Conservation (phyloP, 2,329 filamentous ascomycete species). For the Fusarium sp. region DNA sequence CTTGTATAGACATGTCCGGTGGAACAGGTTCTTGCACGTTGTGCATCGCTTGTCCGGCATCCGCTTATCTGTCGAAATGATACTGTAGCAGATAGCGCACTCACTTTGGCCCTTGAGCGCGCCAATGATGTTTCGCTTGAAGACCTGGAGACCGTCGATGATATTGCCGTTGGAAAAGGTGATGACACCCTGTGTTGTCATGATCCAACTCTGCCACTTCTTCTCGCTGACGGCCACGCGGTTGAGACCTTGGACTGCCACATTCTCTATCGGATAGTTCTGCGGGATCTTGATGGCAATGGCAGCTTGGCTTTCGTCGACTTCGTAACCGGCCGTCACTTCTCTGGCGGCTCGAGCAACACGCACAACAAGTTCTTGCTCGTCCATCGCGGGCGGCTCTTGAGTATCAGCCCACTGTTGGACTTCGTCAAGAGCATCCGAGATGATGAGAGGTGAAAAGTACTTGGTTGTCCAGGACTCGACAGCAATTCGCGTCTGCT, state of each 20-base stretch:
- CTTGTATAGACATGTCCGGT: constrained; percentile 88
- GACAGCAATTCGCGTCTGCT: constrained; percentile 82
- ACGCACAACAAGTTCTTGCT: constrained; percentile 72
- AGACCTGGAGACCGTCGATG: constrained; percentile 86
- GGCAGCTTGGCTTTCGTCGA: constrained; percentile 86
- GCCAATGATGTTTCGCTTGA: constrained; percentile 86
- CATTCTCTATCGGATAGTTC: constrained; percentile 83
- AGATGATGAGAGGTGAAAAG: constrained; percentile 78
- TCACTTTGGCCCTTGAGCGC: constrained; percentile 93
- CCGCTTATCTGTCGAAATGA: constrained; percentile 88
- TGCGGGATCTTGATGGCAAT: constrained; percentile 85
- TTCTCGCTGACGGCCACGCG: constrained; percentile 89
- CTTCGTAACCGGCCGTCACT: constrained; percentile 83
- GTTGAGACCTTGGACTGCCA: constrained; percentile 79
- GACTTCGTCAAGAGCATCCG: constrained; percentile 73
- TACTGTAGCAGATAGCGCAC: constrained; percentile 96
- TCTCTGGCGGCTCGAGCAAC: constrained; percentile 78
- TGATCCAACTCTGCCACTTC: constrained; percentile 93
- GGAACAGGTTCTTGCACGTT: constrained; percentile 95
- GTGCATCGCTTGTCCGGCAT: constrained; percentile 91
- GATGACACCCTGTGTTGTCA: constrained; percentile 90
- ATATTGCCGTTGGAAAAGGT: constrained; percentile 91
- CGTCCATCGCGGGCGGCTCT: constrained; percentile 60
- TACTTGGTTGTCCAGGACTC: constrained; percentile 87
- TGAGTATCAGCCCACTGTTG: constrained; percentile 71